phyloP scores from a whole-genome alignment of 352 stramenopile genomes.

The Pythium pectinolyticum region DNA sequence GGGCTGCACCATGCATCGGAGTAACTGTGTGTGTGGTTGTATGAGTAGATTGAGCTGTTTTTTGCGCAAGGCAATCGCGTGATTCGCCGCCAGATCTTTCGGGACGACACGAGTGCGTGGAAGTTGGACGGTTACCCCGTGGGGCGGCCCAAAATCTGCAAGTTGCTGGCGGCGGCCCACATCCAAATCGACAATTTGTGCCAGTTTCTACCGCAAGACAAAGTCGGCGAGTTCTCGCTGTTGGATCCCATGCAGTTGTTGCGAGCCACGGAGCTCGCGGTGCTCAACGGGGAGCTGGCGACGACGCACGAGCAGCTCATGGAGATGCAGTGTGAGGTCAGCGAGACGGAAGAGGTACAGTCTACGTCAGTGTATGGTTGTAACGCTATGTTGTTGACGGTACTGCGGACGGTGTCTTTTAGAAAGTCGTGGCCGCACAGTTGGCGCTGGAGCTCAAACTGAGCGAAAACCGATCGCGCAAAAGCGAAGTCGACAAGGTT shows the following conservation, averaged over 20 bases:
- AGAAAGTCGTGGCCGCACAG: constrained; percentile 67
- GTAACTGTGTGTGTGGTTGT: neutral
- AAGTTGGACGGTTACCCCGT: constrained; percentile 69
- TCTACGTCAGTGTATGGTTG: no score
- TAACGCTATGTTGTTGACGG: no score
- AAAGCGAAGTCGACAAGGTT: constrained; percentile 86
- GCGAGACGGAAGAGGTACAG: constrained; percentile 65
- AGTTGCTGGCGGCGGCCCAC: constrained; percentile 83
- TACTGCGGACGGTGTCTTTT: neutral
- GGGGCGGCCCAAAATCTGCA: constrained; percentile 65
- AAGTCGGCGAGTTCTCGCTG: constrained; percentile 89
- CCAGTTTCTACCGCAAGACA: constrained; percentile 98
- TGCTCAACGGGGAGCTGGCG: constrained; percentile 71
- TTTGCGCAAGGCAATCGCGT: constrained; percentile 74
- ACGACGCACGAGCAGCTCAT: constrained; percentile 79
- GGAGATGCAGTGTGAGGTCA: constrained; percentile 72
- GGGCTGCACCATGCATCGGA: neutral
- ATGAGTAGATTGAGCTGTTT: constrained; percentile 92
- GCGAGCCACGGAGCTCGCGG: constrained; percentile 74
- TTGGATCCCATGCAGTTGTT: constrained; percentile 77
- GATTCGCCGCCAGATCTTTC: constrained; percentile 91
- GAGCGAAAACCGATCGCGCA: constrained; percentile 74
- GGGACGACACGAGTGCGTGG: constrained; percentile 86
- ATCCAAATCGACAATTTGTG: constrained; percentile 99
- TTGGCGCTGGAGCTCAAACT: constrained; percentile 80